phyloP scores from a whole-genome alignment of 2,329 filamentous ascomycete species.

The Xylariaceae sp. region DNA sequence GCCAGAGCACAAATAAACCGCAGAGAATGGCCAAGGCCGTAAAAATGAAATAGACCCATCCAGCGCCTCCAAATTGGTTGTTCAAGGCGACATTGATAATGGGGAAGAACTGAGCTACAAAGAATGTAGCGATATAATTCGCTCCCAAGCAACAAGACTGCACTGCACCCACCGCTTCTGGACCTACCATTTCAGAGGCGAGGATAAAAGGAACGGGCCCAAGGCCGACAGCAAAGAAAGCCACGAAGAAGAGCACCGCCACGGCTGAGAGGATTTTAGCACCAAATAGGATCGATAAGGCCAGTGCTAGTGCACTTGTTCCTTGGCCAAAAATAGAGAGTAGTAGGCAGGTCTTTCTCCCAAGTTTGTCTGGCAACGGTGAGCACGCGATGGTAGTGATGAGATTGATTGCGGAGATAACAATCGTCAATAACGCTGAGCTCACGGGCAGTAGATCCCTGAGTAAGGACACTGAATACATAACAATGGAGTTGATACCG shows the following conservation, averaged over 20 bases:
- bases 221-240: constrained; percentile 86
- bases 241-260: constrained; percentile 84
- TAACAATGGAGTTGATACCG: constrained; percentile 95
- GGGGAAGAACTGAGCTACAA: constrained; percentile 95
- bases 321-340: constrained; percentile 87
- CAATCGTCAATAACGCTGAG: constrained; percentile 82
- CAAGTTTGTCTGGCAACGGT: constrained; percentile 84
- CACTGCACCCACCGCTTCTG: constrained; percentile 88
- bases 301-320: constrained; percentile 75
- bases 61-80: constrained; percentile 66
- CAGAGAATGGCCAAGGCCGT: constrained; percentile 72
- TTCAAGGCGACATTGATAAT: constrained; percentile 79
- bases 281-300: constrained; percentile 76
- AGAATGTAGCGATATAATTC: constrained; percentile 89
- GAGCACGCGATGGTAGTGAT: constrained; percentile 81
- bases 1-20: constrained; percentile 72
- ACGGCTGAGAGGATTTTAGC: constrained; percentile 79
- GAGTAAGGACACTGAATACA: constrained; percentile 95
- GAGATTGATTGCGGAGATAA: constrained; percentile 87
- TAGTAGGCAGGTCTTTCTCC: constrained; percentile 84
- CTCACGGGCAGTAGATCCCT: constrained; percentile 80
- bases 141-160: constrained; percentile 87
- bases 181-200: constrained; percentile 85
- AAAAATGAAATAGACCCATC: constrained; percentile 93
- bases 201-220: constrained; percentile 96